phyloP scores from a whole-genome alignment of 2,329 filamentous ascomycete species.

The Dactylonectria macrodidyma region DNA sequence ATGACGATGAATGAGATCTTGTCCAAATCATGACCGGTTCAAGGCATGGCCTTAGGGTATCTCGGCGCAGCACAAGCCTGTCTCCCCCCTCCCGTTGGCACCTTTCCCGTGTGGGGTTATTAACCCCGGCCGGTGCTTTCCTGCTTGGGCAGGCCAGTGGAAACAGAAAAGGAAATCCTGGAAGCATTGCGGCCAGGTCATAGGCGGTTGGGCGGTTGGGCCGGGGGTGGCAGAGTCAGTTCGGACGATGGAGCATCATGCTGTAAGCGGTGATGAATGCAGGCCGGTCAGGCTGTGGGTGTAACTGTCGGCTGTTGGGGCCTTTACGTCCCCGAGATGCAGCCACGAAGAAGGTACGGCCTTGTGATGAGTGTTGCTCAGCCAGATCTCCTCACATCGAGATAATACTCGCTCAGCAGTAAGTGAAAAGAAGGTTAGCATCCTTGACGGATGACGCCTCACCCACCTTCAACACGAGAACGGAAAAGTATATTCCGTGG shows the following conservation, averaged over 20 bases:
- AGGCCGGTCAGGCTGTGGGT: background rate
- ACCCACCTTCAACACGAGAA: slow-evolving; percentile 9
- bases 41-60: background rate
- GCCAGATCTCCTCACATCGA: background rate
- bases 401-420: too few relatives aligned
- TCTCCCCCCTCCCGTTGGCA: background rate
- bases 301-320: background rate
- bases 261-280: background rate
- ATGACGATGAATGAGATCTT: slow-evolving; percentile 8
- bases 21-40: background rate
- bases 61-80: slow-evolving; percentile 13
- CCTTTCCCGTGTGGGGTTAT: background rate
- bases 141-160: slow-evolving; percentile 2
- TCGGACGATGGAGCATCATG: background rate
- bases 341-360: background rate
- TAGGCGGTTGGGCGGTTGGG: background rate
- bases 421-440: background rate
- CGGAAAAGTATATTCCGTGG: background rate
- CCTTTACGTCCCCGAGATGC: background rate
- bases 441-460: slow-evolving; percentile 1
- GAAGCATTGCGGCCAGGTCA: background rate
- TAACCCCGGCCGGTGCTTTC: slow-evolving; percentile 7
- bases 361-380: background rate
- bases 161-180: background rate
- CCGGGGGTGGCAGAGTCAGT: background rate